Percentiles rank a stretch among this genome's conserved stretches.
phyloP scores from a whole-genome alignment of 495 filamentous ascomycete genomes.

The Penicillium samsonianum region DNA sequence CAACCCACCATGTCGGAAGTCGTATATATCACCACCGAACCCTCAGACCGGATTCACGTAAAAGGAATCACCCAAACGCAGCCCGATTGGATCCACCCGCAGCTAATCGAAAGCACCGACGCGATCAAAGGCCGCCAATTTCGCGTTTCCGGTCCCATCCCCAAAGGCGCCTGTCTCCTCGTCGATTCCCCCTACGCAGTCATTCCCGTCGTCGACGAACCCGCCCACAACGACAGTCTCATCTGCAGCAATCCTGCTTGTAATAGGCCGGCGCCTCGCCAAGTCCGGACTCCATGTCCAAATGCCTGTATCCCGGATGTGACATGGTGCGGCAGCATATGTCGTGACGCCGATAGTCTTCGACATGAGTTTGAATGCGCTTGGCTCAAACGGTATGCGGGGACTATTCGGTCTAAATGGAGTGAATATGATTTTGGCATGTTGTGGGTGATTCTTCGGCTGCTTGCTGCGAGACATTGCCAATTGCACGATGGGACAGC shows the following conservation, averaged over 20 bases:
- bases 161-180: conserved; percentile 33
- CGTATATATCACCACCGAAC: conserved; percentile 27
- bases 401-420: conserved; percentile 34
- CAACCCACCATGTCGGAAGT: conserved; percentile 24
- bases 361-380: conserved; percentile 42
- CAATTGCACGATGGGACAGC: conserved; percentile 9
- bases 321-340: conserved; percentile 34
- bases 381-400: conserved; percentile 37
- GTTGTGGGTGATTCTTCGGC: conserved; percentile 44
- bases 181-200: conserved; percentile 40
- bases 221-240: conserved; percentile 22
- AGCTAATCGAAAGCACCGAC: conserved; percentile 33
- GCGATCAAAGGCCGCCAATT: conserved; percentile 42
- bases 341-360: conserved; percentile 24
- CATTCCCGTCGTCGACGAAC: conserved; percentile 38
- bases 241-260: conserved; percentile 42
- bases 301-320: conserved; percentile 36
- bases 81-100: conserved; percentile 38
- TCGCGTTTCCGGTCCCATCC: conserved; percentile 29
- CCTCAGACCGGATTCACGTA: conserved; percentile 12
- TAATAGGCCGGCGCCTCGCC: conserved; percentile 21
- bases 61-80: conserved; percentile 14
- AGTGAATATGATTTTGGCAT: conserved; percentile 45
- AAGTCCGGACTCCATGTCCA: conserved; percentile 24
- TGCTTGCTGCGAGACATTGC: conserved; percentile 33